Conservation (phyloP, 176 grass and related monocot species). For the Phoenix roebelenii region DNA sequence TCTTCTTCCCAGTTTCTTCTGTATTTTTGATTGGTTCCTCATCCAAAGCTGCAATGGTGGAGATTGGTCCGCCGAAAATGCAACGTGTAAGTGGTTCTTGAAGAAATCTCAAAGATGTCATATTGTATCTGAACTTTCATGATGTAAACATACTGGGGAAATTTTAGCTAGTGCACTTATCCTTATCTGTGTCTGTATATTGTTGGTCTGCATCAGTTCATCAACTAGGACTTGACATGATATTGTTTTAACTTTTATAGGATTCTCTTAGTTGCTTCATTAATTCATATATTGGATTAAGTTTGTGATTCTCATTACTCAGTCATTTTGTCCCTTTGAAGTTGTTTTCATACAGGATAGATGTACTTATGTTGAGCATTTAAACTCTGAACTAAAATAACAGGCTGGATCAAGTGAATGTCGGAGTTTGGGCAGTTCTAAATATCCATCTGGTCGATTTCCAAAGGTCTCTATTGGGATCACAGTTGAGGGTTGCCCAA, state of each 20-base stretch:
- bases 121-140: conserved; percentile 16
- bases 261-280: too few relatives aligned
- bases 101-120: conserved; percentile 5
- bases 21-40: background rate
- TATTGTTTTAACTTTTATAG: too few relatives aligned
- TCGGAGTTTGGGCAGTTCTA: conserved; percentile 52
- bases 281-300: too few relatives aligned
- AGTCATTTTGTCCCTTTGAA: background rate
- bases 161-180: background rate
- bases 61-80: conserved; percentile 35
- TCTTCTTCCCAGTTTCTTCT: background rate
- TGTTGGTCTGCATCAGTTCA: too few relatives aligned
- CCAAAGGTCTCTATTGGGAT: conserved; percentile 81
- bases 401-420: conserved; percentile 41
- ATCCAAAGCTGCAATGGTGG: conserved; percentile 31
- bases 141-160: conserved; percentile 5
- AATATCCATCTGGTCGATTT: conserved; percentile 55
- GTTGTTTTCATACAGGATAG: background rate
- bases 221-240: too few relatives aligned
- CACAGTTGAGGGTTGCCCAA: conserved; percentile 33
- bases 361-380: background rate
- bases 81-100: conserved; percentile 43
- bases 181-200: too few relatives aligned
- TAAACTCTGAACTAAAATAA: background rate
- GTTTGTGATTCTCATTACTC: background rate